A percentile compares a stretch with the other conserved stretches of the same genome.
These are phyloP conservation scores for Colletotrichum higginsianum DNA, from an alignment of 2,329 filamentous ascomycete species.

Conservation along the genomic window DNA sequence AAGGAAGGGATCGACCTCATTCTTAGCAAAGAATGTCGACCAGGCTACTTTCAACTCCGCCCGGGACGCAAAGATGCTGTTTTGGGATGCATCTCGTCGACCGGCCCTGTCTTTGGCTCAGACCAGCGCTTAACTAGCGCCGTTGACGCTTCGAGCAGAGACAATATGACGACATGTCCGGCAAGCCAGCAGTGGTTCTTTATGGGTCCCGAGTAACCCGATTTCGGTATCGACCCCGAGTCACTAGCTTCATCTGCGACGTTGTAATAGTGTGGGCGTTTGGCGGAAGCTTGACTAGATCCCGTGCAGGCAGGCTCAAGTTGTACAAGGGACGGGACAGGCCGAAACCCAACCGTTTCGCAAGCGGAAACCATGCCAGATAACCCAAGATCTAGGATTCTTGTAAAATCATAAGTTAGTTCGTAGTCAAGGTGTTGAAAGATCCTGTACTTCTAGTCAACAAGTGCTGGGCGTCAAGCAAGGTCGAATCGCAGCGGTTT, in stretches of 20 bases:
- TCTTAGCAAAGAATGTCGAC: background rate
- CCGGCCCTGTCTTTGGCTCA: background rate
- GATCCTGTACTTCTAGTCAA: background rate
- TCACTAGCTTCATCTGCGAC: background rate
- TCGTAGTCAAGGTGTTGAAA: background rate
- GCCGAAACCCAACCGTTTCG: background rate
- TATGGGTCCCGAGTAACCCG: no score
- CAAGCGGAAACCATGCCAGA: background rate
- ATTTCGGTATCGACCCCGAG: no score
- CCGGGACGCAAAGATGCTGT: no score
- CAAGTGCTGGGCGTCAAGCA: no score
- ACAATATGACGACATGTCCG: background rate
- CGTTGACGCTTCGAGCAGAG: background rate
- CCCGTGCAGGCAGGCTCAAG: background rate
- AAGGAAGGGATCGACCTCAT: background rate
- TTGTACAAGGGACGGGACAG: conserved; percentile 3
- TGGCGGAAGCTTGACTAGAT: conserved; percentile 1
- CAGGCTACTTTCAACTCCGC: background rate
- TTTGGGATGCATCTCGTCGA: background rate
- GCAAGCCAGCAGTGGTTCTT: background rate
- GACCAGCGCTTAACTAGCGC: background rate
- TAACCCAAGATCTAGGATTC: no score
- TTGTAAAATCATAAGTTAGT: no score
- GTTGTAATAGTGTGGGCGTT: background rate
- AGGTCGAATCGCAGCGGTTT: no score